phyloP scores from a whole-genome alignment of 2,329 filamentous ascomycete genomes.

The Penicillium vulpinum region DNA sequence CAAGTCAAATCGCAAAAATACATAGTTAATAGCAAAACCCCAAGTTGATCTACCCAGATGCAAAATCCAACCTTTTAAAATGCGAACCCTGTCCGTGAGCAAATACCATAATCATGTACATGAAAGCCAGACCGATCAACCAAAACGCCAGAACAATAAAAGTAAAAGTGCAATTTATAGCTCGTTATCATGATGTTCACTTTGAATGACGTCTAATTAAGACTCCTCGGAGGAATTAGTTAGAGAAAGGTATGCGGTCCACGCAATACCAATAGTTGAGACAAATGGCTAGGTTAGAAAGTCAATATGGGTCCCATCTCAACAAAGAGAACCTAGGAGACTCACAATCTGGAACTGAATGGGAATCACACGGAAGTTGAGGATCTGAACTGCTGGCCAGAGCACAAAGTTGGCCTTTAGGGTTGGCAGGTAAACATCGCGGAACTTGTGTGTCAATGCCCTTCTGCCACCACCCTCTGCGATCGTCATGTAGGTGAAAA shows the following conservation, averaged over 20 bases:
- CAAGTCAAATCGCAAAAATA: constrained; percentile 5
- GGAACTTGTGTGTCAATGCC: constrained; percentile 78
- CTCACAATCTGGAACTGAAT: constrained; percentile 94
- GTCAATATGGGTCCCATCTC: constrained; percentile 6
- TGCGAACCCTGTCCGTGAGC: constrained; percentile 12
- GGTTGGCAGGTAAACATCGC: constrained; percentile 90
- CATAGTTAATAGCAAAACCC: neutral
- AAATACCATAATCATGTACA: constrained; percentile 17
- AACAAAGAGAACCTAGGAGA: constrained; percentile 24
- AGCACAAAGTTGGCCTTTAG: constrained; percentile 94
- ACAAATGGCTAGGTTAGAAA: constrained; percentile 73
- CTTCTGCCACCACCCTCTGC: constrained; percentile 86
- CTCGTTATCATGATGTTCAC: constrained; percentile 20
- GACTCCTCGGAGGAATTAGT: constrained; percentile 81
- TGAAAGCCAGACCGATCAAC: constrained; percentile 11
- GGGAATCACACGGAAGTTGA: constrained; percentile 95
- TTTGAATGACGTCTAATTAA: constrained; percentile 22
- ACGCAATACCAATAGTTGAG: constrained; percentile 91
- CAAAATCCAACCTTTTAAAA: constrained; percentile 17
- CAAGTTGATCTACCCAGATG: constrained; percentile 8
- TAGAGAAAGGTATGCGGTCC: constrained; percentile 94
- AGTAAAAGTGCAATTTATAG: constrained; percentile 12
- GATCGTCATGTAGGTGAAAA: constrained; percentile 96
- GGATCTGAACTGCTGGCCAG: constrained; percentile 92
- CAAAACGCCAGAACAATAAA: constrained; percentile 19